Evolutionary conservation across 1,284 basidiomycete genomes (phyloP).

Genomic region (Boletus sp.): DNA sequence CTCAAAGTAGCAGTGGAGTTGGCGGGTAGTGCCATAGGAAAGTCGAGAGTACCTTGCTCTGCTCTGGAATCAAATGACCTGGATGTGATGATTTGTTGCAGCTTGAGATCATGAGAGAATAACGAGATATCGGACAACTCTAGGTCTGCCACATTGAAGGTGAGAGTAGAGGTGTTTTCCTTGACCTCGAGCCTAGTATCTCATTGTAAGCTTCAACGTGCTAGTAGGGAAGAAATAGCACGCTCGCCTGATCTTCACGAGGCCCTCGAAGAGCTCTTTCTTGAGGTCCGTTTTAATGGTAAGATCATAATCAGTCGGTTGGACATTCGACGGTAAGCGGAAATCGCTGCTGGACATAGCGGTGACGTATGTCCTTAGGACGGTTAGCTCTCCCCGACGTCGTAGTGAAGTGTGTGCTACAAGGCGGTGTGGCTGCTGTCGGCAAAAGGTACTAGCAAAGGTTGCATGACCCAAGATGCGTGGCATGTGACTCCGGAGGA

Average conservation of each 20-base stretch:
- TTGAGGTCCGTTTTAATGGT: constrained; percentile 83
- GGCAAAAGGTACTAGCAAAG: not conserved
- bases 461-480: constrained; percentile 4
- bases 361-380: constrained; percentile 13
- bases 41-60: constrained; percentile 61
- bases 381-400: constrained; percentile 1
- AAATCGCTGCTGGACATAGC: constrained; percentile 40
- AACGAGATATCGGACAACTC: constrained; percentile 67
- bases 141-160: constrained; percentile 72
- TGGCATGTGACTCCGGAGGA: constrained; percentile 3
- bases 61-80: constrained; percentile 56
- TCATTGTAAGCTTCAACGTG: constrained; percentile 7
- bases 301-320: constrained; percentile 80
- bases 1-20: constrained; percentile 63
- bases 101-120: constrained; percentile 54
- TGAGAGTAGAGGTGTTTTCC: constrained; percentile 61
- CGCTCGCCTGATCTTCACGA: constrained; percentile 68
- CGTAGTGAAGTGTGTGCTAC: constrained; percentile 1
- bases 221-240: not conserved
- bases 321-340: constrained; percentile 73
- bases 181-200: constrained; percentile 64
- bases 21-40: constrained; percentile 54
- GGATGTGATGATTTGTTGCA: constrained; percentile 46
- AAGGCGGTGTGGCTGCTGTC: not conserved
- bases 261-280: constrained; percentile 70